Percentiles rank a stretch among this genome's conserved stretches.
phyloP scores from a whole-genome alignment of 768 basidiomycete species.

The Lentinula guzmanii region DNA sequence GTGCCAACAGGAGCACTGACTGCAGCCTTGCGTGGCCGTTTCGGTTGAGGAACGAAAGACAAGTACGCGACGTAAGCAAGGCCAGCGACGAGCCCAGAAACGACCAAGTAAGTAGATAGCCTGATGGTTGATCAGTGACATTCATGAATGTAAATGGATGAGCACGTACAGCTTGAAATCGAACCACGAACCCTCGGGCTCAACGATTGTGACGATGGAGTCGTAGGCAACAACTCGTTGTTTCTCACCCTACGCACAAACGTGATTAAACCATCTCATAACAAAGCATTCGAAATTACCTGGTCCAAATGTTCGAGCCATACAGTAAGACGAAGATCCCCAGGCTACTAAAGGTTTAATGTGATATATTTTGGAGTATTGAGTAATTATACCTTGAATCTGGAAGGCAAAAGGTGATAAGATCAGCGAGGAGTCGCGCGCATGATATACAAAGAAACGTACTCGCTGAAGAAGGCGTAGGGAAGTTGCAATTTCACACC shows the following conservation, averaged over 20 bases:
- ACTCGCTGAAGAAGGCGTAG: constrained; percentile 81
- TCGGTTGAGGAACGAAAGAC: constrained; percentile 59
- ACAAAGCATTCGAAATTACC: constrained; percentile 30
- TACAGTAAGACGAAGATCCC: constrained; percentile 65
- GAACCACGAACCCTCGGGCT: constrained; percentile 71
- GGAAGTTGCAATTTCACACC: constrained; percentile 60
- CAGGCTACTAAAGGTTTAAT: constrained; percentile 42
- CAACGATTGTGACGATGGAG: constrained; percentile 71
- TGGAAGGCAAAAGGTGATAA: constrained; percentile 15
- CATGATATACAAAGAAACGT: constrained; percentile 22
- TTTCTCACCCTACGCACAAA: constrained; percentile 37
- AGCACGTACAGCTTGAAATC: constrained; percentile 71
- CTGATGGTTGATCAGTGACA: constrained; percentile 15
- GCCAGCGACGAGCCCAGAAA: constrained; percentile 56
- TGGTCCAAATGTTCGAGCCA: constrained; percentile 71
- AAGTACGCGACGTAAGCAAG: constrained; percentile 59
- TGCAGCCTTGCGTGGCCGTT: constrained; percentile 46
- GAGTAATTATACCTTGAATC: constrained; percentile 49
- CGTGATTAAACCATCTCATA: not conserved
- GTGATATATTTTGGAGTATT: not conserved
- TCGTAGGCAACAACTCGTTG: constrained; percentile 69
- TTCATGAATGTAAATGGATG: not conserved
- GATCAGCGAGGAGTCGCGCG: constrained; percentile 11
- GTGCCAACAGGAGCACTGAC: constrained; percentile 53
- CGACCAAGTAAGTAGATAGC: constrained; percentile 68